Evolutionary conservation across 495 filamentous ascomycete genomes (phyloP).

Genomic region (Penicillium dipodomyicola): DNA sequence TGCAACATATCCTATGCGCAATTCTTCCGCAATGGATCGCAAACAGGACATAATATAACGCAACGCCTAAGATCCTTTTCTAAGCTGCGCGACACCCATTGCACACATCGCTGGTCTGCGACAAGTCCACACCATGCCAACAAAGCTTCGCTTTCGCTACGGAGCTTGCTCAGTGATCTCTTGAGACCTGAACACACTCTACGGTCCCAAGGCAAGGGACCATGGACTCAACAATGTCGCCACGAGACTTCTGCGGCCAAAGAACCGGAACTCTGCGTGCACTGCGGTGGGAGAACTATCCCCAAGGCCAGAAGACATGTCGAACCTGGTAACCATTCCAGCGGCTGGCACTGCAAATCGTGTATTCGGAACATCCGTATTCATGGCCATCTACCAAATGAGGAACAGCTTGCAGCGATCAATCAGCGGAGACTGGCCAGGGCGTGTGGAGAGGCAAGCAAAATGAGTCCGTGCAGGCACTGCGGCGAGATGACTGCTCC

Average conservation of each 20-base stretch:
- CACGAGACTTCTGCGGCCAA: not conserved
- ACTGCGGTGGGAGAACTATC: conserved; percentile 1
- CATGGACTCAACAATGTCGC: not conserved
- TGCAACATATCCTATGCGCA: not conserved
- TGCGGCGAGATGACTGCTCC: conserved; percentile 5
- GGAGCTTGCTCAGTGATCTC: not conserved
- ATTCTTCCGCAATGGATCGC: not conserved
- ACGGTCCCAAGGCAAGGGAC: not conserved
- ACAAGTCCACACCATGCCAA: not conserved
- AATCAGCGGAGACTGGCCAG: not conserved
- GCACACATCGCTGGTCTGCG: not conserved
- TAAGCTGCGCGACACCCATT: not conserved
- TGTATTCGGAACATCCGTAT: not conserved
- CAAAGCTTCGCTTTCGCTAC: not conserved
- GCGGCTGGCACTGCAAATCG: conserved; percentile 10
- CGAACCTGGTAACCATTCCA: not conserved
- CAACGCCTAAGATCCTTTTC: not conserved
- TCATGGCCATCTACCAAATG: conserved; percentile 5
- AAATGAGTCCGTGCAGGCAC: conserved; percentile 1
- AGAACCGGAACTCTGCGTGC: not conserved
- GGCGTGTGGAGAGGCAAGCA: not conserved
- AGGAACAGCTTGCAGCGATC: conserved; percentile 6
- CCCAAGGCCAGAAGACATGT: conserved; percentile 2
- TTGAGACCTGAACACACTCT: not conserved
- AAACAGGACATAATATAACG: not conserved